A percentile compares a stretch with the other conserved stretches of the same genome.
Conservation (phyloP, 1,139 yeast species). For the Blastobotrys aristatus region DNA sequence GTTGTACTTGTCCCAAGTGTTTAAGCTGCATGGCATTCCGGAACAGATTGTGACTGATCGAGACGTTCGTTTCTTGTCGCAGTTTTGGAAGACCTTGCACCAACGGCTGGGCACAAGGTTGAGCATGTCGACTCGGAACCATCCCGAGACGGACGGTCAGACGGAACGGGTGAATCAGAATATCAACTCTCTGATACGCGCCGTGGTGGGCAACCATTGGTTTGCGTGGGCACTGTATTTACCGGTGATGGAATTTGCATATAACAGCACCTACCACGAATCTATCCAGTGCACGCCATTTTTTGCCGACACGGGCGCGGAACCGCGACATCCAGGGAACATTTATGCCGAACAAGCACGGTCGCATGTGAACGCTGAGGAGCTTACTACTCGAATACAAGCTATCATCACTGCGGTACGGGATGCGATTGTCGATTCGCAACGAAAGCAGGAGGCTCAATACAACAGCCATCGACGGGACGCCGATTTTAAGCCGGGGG, state of each 20-base stretch:
- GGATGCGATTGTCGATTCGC: not conserved
- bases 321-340: not conserved
- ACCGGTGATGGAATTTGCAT: not conserved
- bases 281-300: slow-evolving; percentile 1
- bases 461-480: not conserved
- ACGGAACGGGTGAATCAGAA: slow-evolving; percentile 1
- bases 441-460: not conserved
- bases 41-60: slow-evolving; percentile 5
- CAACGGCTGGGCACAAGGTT: not conserved
- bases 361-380: not conserved
- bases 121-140: slow-evolving; percentile 3
- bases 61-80: not conserved
- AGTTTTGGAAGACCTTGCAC: not conserved
- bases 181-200: not conserved
- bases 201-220: not conserved
- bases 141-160: slow-evolving; percentile 10
- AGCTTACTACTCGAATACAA: not conserved
- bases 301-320: not conserved
- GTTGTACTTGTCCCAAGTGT: not conserved
- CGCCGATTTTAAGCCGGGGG: not conserved
- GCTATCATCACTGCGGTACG: too few relatives aligned
- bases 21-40: slow-evolving; percentile 6
- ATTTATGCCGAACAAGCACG: not conserved
- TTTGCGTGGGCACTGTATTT: not conserved
- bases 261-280: not conserved